Base-by-base conservation (phyloP, 176 grass and related monocot species). In the Rhipidocladum racemiflorum region DNA sequence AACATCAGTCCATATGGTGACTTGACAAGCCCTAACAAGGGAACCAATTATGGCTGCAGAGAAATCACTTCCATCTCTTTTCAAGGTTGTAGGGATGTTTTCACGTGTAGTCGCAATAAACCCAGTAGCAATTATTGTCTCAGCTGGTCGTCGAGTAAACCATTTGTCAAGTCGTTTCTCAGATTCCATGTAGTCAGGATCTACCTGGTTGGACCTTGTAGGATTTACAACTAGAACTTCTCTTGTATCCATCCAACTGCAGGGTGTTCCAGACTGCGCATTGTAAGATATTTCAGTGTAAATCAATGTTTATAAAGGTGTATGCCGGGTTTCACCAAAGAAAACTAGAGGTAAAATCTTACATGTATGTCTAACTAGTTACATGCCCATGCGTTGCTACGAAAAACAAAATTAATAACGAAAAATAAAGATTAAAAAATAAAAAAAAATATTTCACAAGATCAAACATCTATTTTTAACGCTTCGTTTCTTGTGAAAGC, bases 1-100 rank as follows among this genome's bases (percentile, higher is more conserved):
- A 75, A 99, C 96, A 89, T 99, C 96, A 38, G 96, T 99, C 96
- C 96, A 99, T 27, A 99, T 99, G 45, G 92, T 99, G 65, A 99
- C 85, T 74, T 93, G 92, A 23, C 91, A 67, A 54, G 92, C 96
- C 82, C 59, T 85, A 70, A 99, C 76, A 74, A 99, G 87, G 46
- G 96, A 83, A 72, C 96, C 87, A 75, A 99, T 63, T 82, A 99
- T 99, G 27, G 96, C 93, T 86, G 96, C 96, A 77, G 96, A 99
- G 82, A 99, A 99, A 72, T 99, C 96, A 55, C 96, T 99, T 61
- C 96, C 96, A 87, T 99, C 96, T 75, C 92, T 95, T 85, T 95
- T 99, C 71, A 99, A 80, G 16, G 96, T 99, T 13, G 92, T 95
- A 12, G 96, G 96, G 36, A 99, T 85, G 67, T 93, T 92, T 30